Evolutionary conservation across 257 asterid genomes (phyloP).

Genomic region (Ocimum tenuiflorum): DNA sequence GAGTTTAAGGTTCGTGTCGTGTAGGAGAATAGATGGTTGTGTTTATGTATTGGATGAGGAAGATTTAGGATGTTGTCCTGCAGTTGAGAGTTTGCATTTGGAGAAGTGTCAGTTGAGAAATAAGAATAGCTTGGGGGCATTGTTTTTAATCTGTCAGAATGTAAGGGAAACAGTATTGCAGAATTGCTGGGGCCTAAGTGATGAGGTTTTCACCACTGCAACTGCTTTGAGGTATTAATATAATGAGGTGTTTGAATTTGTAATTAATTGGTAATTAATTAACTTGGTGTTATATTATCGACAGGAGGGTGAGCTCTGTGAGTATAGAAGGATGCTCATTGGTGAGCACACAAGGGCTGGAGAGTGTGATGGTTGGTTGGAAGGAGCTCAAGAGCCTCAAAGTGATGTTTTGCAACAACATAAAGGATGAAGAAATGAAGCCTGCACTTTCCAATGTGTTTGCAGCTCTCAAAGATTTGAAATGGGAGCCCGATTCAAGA

Average conservation of each 20-base stretch:
- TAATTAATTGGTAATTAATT: not conserved
- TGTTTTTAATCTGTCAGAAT: conserved; percentile 46
- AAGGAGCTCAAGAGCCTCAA: conserved; percentile 51
- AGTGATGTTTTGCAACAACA: conserved; percentile 52
- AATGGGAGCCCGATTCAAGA: conserved; percentile 63
- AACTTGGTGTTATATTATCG: not conserved
- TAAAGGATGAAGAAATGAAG: conserved; percentile 52
- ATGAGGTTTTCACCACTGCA: conserved; percentile 45
- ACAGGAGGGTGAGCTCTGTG: conserved; percentile 49
- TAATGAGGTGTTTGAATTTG: not conserved
- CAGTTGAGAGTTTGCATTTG: conserved; percentile 47
- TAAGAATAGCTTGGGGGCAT: conserved; percentile 35
- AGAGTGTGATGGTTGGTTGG: conserved; percentile 44
- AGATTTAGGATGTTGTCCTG: conserved; percentile 39
- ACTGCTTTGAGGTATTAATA: conserved; percentile 39
- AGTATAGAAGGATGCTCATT: conserved; percentile 60
- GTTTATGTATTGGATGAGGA: conserved; percentile 36
- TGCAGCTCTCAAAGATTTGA: conserved; percentile 46
- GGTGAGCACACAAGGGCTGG: conserved; percentile 58
- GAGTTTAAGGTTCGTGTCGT: conserved; percentile 46
- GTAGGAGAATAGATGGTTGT: conserved; percentile 45
- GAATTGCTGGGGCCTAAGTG: conserved; percentile 59
- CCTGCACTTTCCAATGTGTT: conserved; percentile 42
- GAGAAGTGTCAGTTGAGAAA: conserved; percentile 64
- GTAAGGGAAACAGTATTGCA: conserved; percentile 35